These are phyloP conservation scores for Trichophyton simii DNA, from an alignment of 2,329 filamentous ascomycete species.

Conservation along the genomic window DNA sequence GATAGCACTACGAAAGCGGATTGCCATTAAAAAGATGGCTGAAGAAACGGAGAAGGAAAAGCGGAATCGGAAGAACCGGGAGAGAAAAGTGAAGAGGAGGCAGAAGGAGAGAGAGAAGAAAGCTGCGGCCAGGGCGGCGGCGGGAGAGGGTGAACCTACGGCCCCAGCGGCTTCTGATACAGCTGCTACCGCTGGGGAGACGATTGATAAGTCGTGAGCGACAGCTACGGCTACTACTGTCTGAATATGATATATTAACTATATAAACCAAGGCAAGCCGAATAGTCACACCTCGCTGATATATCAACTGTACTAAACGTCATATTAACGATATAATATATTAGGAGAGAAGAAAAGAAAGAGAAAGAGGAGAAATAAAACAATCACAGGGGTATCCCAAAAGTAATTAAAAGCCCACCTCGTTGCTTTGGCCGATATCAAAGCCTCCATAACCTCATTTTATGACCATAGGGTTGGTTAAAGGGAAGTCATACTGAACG, in stretches of 20 bases:
- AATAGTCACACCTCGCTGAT: background rate
- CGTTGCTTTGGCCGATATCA: background rate
- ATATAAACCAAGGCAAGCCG: background rate
- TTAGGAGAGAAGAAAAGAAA: background rate
- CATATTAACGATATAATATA: background rate
- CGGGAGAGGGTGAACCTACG: background rate
- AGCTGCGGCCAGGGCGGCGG: slow-evolving; percentile 5
- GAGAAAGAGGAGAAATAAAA: background rate
- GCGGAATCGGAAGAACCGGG: slow-evolving; percentile 13
- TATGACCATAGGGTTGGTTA: background rate
- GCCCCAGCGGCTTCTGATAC: background rate
- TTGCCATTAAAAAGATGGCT: slow-evolving; percentile 18
- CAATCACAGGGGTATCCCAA: slow-evolving; percentile 2
- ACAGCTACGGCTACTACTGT: background rate
- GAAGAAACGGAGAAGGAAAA: slow-evolving; percentile 15
- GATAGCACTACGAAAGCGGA: slow-evolving; percentile 27
- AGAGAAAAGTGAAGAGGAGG: slow-evolving; percentile 15
- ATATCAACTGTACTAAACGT: background rate
- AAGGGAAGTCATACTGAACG: background rate
- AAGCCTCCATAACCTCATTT: background rate
- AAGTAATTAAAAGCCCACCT: background rate
- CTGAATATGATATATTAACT: background rate
- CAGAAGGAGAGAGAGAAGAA: slow-evolving; percentile 15
- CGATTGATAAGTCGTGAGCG: background rate
- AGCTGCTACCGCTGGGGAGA: background rate